Evolutionary conservation across 306 rosid species (phyloP).

Genomic region (Casuarina glauca): DNA sequence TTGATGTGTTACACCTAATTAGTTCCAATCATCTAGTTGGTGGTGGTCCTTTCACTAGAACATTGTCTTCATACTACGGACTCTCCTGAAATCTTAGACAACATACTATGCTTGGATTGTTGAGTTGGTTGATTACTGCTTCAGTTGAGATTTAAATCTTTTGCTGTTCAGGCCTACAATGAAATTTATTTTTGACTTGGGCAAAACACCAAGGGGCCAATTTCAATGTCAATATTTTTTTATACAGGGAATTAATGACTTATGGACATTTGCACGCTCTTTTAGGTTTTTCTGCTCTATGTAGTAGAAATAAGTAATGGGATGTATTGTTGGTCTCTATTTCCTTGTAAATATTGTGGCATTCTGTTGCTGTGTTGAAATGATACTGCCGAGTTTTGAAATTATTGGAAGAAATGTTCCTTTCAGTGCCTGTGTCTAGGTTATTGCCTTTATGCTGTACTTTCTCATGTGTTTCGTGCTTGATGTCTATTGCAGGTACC

Average conservation of each 20-base stretch:
- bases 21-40: background rate
- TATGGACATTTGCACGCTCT: background rate
- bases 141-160: background rate
- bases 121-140: background rate
- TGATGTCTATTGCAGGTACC: constrained; percentile 51
- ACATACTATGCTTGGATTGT: background rate
- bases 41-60: background rate
- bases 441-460: constrained; percentile 1
- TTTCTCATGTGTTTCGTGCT: constrained; percentile 20
- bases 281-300: too few species aligned
- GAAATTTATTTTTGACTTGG: constrained; percentile 1
- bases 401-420: background rate
- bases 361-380: background rate
- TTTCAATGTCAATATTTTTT: background rate
- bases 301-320: background rate
- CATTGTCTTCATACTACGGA: background rate
- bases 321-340: background rate
- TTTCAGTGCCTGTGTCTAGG: constrained; percentile 7
- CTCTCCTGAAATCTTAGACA: background rate
- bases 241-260: background rate
- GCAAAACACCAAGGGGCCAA: background rate
- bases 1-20: background rate
- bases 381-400: background rate
- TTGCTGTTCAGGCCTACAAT: background rate
- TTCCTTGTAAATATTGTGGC: background rate